phyloP scores from a whole-genome alignment of 2,329 filamentous ascomycete genomes.

The Plectosphaerella cucumerina region DNA sequence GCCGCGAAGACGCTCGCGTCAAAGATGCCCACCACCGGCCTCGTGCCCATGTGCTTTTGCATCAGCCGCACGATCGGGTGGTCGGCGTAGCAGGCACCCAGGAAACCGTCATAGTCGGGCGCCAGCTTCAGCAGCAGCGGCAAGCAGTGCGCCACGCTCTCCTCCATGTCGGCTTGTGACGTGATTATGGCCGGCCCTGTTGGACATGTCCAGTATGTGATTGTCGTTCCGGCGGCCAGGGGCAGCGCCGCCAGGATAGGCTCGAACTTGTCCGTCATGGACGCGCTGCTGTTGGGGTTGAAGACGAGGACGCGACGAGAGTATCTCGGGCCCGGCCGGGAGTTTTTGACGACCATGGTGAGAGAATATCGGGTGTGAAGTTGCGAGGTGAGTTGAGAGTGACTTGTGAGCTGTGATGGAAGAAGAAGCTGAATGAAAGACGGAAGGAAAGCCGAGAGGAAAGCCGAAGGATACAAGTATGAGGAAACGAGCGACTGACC shows the following conservation, averaged over 20 bases:
- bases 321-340: too few species aligned
- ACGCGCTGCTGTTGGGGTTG: conserved; percentile 9
- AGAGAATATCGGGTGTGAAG: too few species aligned
- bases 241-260: conserved; percentile 6
- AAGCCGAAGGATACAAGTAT: too few species aligned
- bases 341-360: not conserved
- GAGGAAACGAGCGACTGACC: too few species aligned
- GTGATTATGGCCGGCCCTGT: conserved; percentile 9
- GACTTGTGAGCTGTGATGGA: too few species aligned
- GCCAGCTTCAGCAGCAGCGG: conserved; percentile 6
- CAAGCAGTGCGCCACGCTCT: conserved; percentile 8
- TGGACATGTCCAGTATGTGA: conserved; percentile 11
- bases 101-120: conserved; percentile 9
- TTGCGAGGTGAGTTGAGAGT: too few species aligned
- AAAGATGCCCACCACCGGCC: conserved; percentile 11
- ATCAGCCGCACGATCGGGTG: conserved; percentile 7
- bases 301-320: conserved; percentile 8
- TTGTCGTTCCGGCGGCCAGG: conserved; percentile 1
- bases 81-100: conserved; percentile 12
- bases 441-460: too few species aligned
- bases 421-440: too few species aligned
- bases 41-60: conserved; percentile 5
- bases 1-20: conserved; percentile 11
- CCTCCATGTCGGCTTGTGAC: conserved; percentile 9
- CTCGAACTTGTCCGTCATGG: conserved; percentile 7